Evolutionary conservation across 164 flowering plant genomes (phyloP).

Genomic region (Hamamelis virginiana): DNA sequence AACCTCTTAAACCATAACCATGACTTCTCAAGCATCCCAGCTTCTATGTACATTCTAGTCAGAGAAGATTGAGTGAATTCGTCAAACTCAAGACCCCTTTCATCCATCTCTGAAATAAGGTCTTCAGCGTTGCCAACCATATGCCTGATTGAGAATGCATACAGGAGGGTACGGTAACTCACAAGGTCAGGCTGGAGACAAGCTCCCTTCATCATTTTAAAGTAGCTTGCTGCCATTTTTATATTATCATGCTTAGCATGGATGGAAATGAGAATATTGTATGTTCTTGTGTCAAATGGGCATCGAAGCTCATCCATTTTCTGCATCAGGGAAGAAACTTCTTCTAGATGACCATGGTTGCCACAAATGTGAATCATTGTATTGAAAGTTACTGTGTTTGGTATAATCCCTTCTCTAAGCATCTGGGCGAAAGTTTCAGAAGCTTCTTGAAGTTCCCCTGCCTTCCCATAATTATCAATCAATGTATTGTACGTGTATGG

Average conservation of each 20-base stretch:
- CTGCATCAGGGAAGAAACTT: slow-evolving; percentile 61
- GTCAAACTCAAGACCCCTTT: slow-evolving; percentile 62
- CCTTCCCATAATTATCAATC: slow-evolving; percentile 90
- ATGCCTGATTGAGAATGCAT: slow-evolving; percentile 79
- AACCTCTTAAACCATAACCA: slow-evolving; percentile 90
- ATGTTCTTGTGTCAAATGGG: slow-evolving; percentile 85
- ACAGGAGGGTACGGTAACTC: slow-evolving; percentile 80
- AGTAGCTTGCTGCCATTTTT: slow-evolving; percentile 52
- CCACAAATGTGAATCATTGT: slow-evolving; percentile 93
- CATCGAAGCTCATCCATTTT: slow-evolving; percentile 79
- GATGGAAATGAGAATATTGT: slow-evolving; percentile 82
- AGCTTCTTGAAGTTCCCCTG: slow-evolving; percentile 80
- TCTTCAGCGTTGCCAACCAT: slow-evolving; percentile 80
- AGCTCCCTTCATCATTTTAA: slow-evolving; percentile 63
- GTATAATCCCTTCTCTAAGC: slow-evolving; percentile 71
- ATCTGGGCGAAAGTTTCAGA: slow-evolving; percentile 59
- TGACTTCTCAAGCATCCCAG: slow-evolving; percentile 67
- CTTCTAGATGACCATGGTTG: slow-evolving; percentile 65
- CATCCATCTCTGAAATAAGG: slow-evolving; percentile 75
- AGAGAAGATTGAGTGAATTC: slow-evolving; percentile 86
- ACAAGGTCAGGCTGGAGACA: slow-evolving; percentile 70
- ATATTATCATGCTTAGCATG: slow-evolving; percentile 68
- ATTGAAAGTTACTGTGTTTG: slow-evolving; percentile 84
- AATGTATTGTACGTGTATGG: slow-evolving; percentile 70
- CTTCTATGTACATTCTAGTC: slow-evolving; percentile 85